Conservation (phyloP, 768 basidiomycete species). For the Termitomyces eurrhizus region DNA sequence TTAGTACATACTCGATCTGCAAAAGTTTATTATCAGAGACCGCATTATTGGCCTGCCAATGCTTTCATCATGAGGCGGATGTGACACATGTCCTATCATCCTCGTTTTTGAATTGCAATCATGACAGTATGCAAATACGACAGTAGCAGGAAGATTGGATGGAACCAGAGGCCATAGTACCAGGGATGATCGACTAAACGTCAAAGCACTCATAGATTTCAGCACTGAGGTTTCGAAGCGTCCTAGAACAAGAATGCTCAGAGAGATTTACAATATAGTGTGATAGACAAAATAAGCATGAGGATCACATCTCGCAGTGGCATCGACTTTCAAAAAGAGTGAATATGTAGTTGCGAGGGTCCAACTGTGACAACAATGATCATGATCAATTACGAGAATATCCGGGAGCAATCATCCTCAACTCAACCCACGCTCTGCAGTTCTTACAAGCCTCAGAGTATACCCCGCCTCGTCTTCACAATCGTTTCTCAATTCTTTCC, state of each 20-base stretch:
- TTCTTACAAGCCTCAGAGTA: not conserved
- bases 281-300: not conserved
- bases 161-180: not conserved
- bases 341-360: not conserved
- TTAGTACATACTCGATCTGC: not conserved
- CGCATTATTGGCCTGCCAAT: not conserved
- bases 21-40: not conserved
- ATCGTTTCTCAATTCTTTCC: conserved; percentile 11
- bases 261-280: not conserved
- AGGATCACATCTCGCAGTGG: not conserved
- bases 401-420: not conserved
- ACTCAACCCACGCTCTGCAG: not conserved
- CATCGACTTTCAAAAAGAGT: not conserved
- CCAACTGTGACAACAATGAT: not conserved
- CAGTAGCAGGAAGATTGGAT: too few species aligned
- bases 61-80: not conserved
- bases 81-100: not conserved
- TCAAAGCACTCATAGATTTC: not conserved
- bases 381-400: not conserved
- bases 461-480: conserved; percentile 4
- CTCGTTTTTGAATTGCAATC: not conserved
- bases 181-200: not conserved
- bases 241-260: not conserved
- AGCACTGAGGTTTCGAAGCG: not conserved
- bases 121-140: not conserved